Evolutionary conservation across 1,139 yeast genomes (phyloP), one percentile per base, ranked within the genome.

Genomic region (Blastobotrys elegans): DNA sequence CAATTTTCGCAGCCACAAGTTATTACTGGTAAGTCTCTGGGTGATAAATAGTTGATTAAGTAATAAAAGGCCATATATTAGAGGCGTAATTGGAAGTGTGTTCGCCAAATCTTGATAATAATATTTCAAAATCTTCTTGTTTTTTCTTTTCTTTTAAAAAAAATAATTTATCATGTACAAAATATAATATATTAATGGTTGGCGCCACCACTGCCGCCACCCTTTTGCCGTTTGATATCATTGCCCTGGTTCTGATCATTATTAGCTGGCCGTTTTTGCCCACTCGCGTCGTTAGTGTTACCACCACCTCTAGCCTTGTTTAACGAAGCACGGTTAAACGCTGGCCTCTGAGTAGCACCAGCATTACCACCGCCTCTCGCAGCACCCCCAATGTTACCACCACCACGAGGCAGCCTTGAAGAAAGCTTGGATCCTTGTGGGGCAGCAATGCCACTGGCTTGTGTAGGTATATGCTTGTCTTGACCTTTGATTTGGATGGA

Each of bases 401-500:
- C 40, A 18, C 45, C 40, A 13, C 29, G 39, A 17, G 46, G 46
- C 21, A 43, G 29, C 14, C 46, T 37, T 7, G 41, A 36, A 2
- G 39, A 38, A 5, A 40, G 30, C 5, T 31, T 40, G 5, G 21
- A 6, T 2, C 32, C 18, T 16, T 20, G 17, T 14, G 22, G n/a
- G 35, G 44, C 16, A 7, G 44, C 14, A 7, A 13, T n/a, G 30
- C 16, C 20, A 22, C 30, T 22, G 8, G 13, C 29, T 30, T 7
- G 16, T 22, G 4, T 33, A 7, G n/a, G n/a, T n/a, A n/a, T 27
- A n/a, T n/a, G 22, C 27, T 34, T 27, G 8, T 42, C 45, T 42
- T 42, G 45, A 26, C 45, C 45, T 33, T 42, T 42, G 39, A 42
- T 42, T 17, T 33, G 33, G 16, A 42, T 42, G 16, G 27, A 20